phyloP scores from a whole-genome alignment of 495 filamentous ascomycete species.

The Penicillium arizonense region DNA sequence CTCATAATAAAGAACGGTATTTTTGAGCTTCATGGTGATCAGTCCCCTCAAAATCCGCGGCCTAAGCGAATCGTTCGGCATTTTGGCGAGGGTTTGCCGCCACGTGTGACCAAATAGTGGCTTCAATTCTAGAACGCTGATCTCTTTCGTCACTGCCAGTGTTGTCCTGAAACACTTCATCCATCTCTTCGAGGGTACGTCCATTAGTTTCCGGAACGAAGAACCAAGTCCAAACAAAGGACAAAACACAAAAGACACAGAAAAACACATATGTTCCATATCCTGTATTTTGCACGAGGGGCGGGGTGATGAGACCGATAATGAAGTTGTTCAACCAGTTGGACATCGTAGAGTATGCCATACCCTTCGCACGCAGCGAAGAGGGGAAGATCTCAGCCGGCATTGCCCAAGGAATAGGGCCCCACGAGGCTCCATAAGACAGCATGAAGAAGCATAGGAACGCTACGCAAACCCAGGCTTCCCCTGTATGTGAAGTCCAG shows the following conservation, averaged over 20 bases:
- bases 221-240: conserved; percentile 37
- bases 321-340: conserved; percentile 48
- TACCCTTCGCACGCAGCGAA: conserved; percentile 35
- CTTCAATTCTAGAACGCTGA: conserved; percentile 23
- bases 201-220: conserved; percentile 50
- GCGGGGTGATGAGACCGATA: conserved; percentile 37
- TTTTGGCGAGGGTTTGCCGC: background rate
- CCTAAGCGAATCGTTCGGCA: no score
- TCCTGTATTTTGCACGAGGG: conserved; percentile 41
- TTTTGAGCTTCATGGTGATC: no score
- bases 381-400: conserved; percentile 34
- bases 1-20: no score
- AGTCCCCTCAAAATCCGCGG: no score
- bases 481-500: conserved; percentile 31
- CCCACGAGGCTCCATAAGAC: conserved; percentile 37
- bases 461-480: conserved; percentile 31
- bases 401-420: conserved; percentile 32
- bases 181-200: conserved; percentile 48
- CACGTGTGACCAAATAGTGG: background rate
- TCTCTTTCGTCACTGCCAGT: conserved; percentile 20
- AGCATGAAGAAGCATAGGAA: conserved; percentile 28
- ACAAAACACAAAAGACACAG: conserved; percentile 45
- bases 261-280: conserved; percentile 47
- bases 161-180: conserved; percentile 32
- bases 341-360: conserved; percentile 33